These are phyloP conservation scores for Fragilaria crotonensis DNA, from an alignment of 108 stramenopile species.

Conservation along the genomic window DNA sequence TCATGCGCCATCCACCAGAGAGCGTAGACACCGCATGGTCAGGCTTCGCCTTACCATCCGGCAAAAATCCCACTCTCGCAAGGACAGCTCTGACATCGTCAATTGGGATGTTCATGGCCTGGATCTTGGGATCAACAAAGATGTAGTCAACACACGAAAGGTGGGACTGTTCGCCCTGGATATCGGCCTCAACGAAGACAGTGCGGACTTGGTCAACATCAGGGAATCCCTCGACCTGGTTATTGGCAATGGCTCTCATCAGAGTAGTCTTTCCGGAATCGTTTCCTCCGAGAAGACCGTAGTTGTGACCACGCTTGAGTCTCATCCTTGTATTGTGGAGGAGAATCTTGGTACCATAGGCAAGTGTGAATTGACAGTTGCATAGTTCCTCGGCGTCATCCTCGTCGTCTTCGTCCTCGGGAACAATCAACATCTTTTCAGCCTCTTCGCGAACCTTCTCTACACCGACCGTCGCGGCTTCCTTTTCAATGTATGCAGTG, in stretches of 20 bases:
- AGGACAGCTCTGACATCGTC: constrained; percentile 87
- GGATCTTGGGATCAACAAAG: constrained; percentile 82
- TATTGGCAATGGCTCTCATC: constrained; percentile 98
- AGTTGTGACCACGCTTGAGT: constrained; percentile 93
- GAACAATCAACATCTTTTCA: constrained; percentile 79
- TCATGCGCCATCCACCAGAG: constrained; percentile 99
- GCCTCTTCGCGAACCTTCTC: constrained; percentile 82
- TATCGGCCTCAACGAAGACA: constrained; percentile 99
- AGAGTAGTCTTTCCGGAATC: constrained; percentile 99
- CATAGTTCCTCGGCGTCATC: constrained; percentile 98
- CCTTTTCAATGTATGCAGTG: constrained; percentile 52
- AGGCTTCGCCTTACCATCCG: constrained; percentile 95
- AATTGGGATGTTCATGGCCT: constrained; percentile 63
- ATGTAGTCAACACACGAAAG: constrained; percentile 96
- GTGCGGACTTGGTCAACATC: constrained; percentile 92
- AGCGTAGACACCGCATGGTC: constrained; percentile 96
- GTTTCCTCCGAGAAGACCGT: constrained; percentile 97
- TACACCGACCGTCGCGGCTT: constrained; percentile 50
- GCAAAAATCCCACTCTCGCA: constrained; percentile 92
- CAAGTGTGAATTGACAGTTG: constrained; percentile 99
- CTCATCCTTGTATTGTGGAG: constrained; percentile 99
- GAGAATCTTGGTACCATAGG: constrained; percentile 99
- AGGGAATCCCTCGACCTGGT: constrained; percentile 99
- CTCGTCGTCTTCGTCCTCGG: constrained; percentile 92
- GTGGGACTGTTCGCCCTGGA: constrained; percentile 96